Conservation (phyloP, 164 flowering plant genomes). For the Tinospora cordifolia region DNA sequence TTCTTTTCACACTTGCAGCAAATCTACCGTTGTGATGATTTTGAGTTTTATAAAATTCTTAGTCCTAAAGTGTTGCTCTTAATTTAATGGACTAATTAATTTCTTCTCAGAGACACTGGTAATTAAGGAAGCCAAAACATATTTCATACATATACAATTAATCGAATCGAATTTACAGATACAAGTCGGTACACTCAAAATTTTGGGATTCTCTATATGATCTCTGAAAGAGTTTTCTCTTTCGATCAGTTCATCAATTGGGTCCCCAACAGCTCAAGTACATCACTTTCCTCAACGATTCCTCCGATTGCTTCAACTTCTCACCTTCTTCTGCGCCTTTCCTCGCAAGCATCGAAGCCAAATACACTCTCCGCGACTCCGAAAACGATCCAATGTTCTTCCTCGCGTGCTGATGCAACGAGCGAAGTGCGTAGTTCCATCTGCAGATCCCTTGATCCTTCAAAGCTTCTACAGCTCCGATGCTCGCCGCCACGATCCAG, state of each 20-base stretch:
- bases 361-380: conserved; percentile 9
- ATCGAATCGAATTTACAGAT: no score
- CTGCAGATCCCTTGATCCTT: conserved; percentile 23
- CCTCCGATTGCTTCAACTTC: conserved; percentile 12
- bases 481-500: conserved; percentile 10
- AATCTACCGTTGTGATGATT: no score
- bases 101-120: no score
- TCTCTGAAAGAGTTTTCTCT: no score
- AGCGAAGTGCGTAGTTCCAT: conserved; percentile 15
- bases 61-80: no score
- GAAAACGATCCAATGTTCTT: conserved; percentile 7
- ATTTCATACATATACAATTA: no score
- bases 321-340: not conserved
- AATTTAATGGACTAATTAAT: no score
- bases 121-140: no score
- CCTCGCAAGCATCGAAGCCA: not conserved
- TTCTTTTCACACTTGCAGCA: no score
- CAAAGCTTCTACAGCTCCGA: conserved; percentile 19
- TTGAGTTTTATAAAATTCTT: no score
- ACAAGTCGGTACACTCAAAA: no score
- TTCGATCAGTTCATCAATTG: not conserved
- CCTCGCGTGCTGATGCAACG: conserved; percentile 12
- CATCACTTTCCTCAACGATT: conserved; percentile 22
- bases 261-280: conserved; percentile 25
- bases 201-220: no score